These are phyloP conservation scores for Lunularia cruciata DNA, from an alignment of 225 moss, liverwort and hornwort species.

Conservation along the genomic window DNA sequence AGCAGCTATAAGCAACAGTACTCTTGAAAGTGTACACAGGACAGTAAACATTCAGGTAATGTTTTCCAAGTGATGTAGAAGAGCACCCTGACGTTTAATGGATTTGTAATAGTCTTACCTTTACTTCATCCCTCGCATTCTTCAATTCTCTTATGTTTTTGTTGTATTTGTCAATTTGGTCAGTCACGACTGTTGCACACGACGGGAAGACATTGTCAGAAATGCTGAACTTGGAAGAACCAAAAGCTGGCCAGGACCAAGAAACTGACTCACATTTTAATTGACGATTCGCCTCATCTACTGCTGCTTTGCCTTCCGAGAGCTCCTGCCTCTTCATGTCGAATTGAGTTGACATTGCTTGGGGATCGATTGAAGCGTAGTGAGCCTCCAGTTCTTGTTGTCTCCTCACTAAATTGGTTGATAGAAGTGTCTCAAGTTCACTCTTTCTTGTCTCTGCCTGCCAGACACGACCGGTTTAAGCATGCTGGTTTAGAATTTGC, in stretches of 20 bases:
- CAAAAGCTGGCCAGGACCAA: background rate
- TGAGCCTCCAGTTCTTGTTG: slow-evolving; percentile 85
- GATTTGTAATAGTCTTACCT: slow-evolving; percentile 41
- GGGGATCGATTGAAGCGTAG: slow-evolving; percentile 62
- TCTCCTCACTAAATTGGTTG: slow-evolving; percentile 79
- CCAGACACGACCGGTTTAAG: background rate
- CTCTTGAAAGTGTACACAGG: no score
- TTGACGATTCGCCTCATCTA: slow-evolving; percentile 68
- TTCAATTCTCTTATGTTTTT: slow-evolving; percentile 72
- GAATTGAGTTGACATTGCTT: slow-evolving; percentile 67
- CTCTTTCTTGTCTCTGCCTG: slow-evolving; percentile 89
- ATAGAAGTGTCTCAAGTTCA: slow-evolving; percentile 80
- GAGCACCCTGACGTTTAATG: background rate
- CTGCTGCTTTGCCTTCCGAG: slow-evolving; percentile 60
- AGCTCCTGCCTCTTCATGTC: slow-evolving; percentile 69
- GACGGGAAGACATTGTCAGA: slow-evolving; percentile 12
- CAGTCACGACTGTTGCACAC: slow-evolving; percentile 49
- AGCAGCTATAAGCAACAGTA: no score
- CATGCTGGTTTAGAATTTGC: background rate
- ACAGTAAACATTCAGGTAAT: no score
- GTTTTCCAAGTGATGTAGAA: background rate
- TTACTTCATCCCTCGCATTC: slow-evolving; percentile 66
- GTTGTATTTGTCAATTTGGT: slow-evolving; percentile 73
- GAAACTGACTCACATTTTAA: slow-evolving; percentile 57
- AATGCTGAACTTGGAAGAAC: background rate